phyloP scores from a whole-genome alignment of 441 rosid species.

The Populus hybrid region DNA sequence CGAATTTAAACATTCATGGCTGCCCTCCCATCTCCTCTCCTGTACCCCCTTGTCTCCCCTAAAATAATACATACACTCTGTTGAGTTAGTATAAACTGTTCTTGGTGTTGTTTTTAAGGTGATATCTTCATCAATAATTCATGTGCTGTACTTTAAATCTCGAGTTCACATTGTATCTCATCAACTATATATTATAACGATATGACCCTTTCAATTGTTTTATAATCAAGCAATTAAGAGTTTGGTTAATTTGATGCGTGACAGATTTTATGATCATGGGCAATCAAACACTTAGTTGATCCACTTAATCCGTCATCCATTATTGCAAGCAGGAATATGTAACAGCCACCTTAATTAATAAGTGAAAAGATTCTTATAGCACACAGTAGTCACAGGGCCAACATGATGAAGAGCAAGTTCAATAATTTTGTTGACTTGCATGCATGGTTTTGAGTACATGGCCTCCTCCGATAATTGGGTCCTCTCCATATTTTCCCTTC shows the following conservation, averaged over 20 bases:
- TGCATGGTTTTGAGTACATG: not conserved
- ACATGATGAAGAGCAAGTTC: conserved; percentile 20
- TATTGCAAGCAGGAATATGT: not conserved
- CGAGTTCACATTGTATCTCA: too few relatives aligned
- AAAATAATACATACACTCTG: not conserved
- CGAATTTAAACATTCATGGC: not conserved
- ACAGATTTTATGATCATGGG: not conserved
- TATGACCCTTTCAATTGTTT: too few relatives aligned
- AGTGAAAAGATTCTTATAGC: conserved; percentile 14
- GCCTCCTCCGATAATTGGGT: not conserved
- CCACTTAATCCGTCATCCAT: not conserved
- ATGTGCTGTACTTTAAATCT: not conserved
- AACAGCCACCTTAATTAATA: not conserved
- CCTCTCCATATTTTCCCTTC: not conserved
- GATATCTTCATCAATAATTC: not conserved
- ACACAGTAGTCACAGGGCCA: not conserved
- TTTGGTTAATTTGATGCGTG: not conserved
- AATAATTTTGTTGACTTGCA: conserved; percentile 12
- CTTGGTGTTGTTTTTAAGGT: not conserved
- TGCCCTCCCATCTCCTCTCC: not conserved
- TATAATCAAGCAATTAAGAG: not conserved
- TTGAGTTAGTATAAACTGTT: not conserved
- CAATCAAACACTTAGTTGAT: not conserved
- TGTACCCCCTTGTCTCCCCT: not conserved
- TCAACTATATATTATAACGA: too few relatives aligned